Evolutionary conservation across 257 asterid genomes (phyloP).

Genomic region (Agastache rugosa): DNA sequence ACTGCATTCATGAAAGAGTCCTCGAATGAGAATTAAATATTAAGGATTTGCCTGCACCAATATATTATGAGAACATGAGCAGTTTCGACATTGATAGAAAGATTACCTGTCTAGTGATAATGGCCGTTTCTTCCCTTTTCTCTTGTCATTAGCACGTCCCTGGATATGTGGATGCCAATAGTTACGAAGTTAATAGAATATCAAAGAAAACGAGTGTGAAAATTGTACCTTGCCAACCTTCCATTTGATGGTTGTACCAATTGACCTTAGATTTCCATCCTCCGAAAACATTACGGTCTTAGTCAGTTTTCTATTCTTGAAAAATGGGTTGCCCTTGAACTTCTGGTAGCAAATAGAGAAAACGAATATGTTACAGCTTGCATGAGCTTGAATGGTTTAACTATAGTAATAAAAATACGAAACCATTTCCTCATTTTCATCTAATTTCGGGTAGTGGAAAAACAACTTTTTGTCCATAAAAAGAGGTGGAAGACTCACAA

Average conservation of each 20-base stretch:
- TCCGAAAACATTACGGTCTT: conserved; percentile 55
- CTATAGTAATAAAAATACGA: conserved; percentile 6
- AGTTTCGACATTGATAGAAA: not conserved
- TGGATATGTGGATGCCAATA: conserved; percentile 35
- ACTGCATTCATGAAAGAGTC: conserved; percentile 47
- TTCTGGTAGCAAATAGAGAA: conserved; percentile 45
- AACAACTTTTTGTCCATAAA: not conserved
- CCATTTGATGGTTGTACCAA: conserved; percentile 61
- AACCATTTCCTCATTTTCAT: too few species aligned
- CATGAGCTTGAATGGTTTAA: not conserved
- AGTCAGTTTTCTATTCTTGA: conserved; percentile 51
- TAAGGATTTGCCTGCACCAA: too few species aligned
- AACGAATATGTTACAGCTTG: not conserved
- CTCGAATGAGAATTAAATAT: conserved; percentile 23
- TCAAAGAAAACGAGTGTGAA: conserved; percentile 16
- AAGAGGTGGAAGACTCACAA: conserved; percentile 51
- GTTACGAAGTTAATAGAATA: too few species aligned
- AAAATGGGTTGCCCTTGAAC: conserved; percentile 66
- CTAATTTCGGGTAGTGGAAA: too few species aligned
- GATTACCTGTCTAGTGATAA: conserved; percentile 50
- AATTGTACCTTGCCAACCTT: conserved; percentile 64
- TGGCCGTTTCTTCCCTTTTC: conserved; percentile 55
- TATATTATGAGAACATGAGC: too few species aligned
- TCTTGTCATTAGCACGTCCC: conserved; percentile 48
- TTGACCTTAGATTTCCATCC: conserved; percentile 56